Base-by-base conservation (phyloP, 208 protist genomes). In the Trypanosoma congolense region DNA sequence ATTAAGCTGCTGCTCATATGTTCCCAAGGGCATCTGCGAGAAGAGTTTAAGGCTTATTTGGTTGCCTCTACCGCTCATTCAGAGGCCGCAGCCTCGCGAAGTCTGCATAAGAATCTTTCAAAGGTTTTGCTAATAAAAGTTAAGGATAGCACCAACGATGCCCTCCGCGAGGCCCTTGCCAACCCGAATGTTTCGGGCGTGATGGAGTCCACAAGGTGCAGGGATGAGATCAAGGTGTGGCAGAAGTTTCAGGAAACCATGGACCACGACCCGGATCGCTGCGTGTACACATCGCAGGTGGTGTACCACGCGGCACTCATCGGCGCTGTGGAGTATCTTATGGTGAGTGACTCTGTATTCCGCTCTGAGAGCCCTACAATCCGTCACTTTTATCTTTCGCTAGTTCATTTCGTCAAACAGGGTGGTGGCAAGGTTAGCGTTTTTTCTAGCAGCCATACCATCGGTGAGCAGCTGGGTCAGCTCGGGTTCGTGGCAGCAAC, bases 1-100 rank as follows among this genome's bases (percentile, higher is more conserved):
- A 83, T 98, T 24, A 98, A 98, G 62, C 63, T 95, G 55, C 47
- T 98, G 18, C 70, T 99, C 36, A 61, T 99, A 28, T 97, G 92
- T 51, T 93, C 77, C 5, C 96, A 96, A 2, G 97, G 93, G 2
- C 92, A 98, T 67, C 73, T 96, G 22, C 88, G 95, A 1, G 91
- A 95, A 26, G 81, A 95, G 65, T 96, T 96, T 50, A 42, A 70
- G 45, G 24, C 45, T 4, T 87, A 87, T 56, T 59, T 88, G 44
- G 73, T 74, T 56, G 36, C 70, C 28, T 56, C 72, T 30, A 68
- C 61, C 4, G 56, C 64, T 42, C 60, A 70, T 5, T 77, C 59
- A 0, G 75, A 84, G 14, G n/a, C 70, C 16, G 65, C 74, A 5
- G 85, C 94, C 1, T 61, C 89, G 14, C 80, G 83, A 14, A 61